Evolutionary conservation across 2,329 filamentous ascomycete genomes (phyloP).

Genomic region (Sporothrix brunneoviolacea): DNA sequence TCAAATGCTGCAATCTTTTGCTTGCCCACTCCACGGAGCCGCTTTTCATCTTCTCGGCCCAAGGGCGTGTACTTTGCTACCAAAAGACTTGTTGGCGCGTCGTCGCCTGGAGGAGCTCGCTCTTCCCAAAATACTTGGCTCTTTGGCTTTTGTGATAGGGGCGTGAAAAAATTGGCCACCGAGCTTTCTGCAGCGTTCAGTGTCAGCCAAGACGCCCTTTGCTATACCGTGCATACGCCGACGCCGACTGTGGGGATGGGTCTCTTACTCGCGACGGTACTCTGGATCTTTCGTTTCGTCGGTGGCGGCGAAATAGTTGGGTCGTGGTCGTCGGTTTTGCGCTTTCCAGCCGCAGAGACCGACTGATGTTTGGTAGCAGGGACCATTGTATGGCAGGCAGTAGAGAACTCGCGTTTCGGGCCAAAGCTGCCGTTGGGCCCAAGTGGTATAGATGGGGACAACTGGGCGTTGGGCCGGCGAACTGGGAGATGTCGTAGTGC

Average conservation of each 20-base stretch:
- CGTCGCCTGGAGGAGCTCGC: conserved; percentile 47
- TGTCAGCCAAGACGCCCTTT: too few relatives aligned
- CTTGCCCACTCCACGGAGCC: conserved; percentile 30
- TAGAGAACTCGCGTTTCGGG: too few relatives aligned
- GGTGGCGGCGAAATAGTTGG: conserved; percentile 47
- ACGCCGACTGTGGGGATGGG: too few relatives aligned
- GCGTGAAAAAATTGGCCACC: conserved; percentile 82
- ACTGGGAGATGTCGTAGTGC: too few relatives aligned
- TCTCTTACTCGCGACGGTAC: conserved; percentile 37
- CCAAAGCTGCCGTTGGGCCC: too few relatives aligned
- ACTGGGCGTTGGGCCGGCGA: too few relatives aligned
- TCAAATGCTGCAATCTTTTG: conserved; percentile 62
- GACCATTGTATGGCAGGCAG: too few relatives aligned
- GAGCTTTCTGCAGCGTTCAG: conserved; percentile 50
- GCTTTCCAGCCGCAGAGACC: background rate
- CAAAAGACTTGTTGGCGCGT: conserved; percentile 54
- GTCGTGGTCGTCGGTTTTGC: conserved; percentile 22
- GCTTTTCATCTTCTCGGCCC: conserved; percentile 24
- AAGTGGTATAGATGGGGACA: too few relatives aligned
- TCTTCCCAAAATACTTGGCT: conserved; percentile 67
- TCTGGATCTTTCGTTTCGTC: conserved; percentile 46
- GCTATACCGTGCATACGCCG: too few relatives aligned
- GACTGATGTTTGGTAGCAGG: background rate
- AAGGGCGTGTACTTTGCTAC: conserved; percentile 57
- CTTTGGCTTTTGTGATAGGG: conserved; percentile 74